Base-by-base conservation (phyloP, 2,329 filamentous ascomycete species). In the Sporothrix sp. region DNA sequence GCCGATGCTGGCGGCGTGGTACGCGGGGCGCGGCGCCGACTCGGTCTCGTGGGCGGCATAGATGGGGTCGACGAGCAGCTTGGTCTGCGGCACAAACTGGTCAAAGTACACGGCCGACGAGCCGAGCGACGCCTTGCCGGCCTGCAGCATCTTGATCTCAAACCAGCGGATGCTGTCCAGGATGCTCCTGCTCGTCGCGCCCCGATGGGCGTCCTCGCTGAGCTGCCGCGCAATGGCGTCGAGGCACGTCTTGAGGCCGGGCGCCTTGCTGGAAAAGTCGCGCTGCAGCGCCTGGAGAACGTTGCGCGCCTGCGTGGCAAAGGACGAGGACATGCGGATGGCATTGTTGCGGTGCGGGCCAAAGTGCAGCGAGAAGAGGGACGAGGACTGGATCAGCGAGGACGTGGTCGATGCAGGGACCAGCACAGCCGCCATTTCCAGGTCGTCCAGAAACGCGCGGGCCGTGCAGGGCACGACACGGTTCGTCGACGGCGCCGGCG, bases 361-460 rank as follows among this genome's bases (percentile, higher is more conserved):
- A 3, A 67, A 28, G 53, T 78, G 73, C 30, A 67, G 66, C 8
- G 63, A 63, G 56, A 64, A 70, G 8, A 77, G 61, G 7, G 64
- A 62, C 13, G 71, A 76, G 7, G 64, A 58, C 32, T 68, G 56
- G 14, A 71, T 56, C 8, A 70, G 60, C 16, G 68, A 65, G 2
- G 60, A 56, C 2, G 64, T 62, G 4, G 56, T 56, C 13, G 63
- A 53, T 5, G 50, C 52, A 10, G 58, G 58, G n/a, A 58, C 58
- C 8, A 63, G 60, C 8, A 77, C 55, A 4, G 67, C 65, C 13
- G 67, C 66, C 30, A 65, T 66, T 58, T 79, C 75, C 27, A 78
- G 61, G 47, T 75, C 74, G 59, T 79, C 75, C 18, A 79, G 62
- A 52, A 77, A 78, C 50, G 71, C 67, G 45, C 68, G 66, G 8